Conservation (phyloP, 345 rosid species). For the Laguncularia racemosa region DNA sequence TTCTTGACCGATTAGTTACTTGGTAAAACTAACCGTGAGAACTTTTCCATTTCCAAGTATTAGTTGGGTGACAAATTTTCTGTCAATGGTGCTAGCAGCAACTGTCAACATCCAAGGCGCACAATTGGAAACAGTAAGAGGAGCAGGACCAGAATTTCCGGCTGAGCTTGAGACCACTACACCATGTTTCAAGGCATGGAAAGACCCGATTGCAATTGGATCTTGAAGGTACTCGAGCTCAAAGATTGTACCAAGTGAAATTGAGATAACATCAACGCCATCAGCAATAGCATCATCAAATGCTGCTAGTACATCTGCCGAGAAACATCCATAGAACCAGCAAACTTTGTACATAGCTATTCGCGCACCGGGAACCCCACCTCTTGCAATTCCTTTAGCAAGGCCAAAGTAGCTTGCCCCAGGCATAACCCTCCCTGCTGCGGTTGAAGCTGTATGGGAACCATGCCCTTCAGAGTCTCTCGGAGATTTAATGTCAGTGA, state of each 20-base stretch:
- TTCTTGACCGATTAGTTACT: too few species aligned
- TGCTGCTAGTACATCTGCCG: slow-evolving; percentile 27
- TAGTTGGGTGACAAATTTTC: slow-evolving; percentile 20
- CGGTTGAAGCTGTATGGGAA: slow-evolving; percentile 26
- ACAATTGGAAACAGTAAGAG: slow-evolving; percentile 5
- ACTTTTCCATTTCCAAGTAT: slow-evolving; percentile 30
- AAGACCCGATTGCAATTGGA: slow-evolving; percentile 26
- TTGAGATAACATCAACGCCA: slow-evolving; percentile 19
- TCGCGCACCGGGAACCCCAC: slow-evolving; percentile 25
- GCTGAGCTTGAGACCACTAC: slow-evolving; percentile 22
- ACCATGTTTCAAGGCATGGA: slow-evolving; percentile 25
- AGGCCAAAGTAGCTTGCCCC: slow-evolving; percentile 18
- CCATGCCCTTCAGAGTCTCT: slow-evolving; percentile 22
- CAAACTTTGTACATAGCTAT: slow-evolving; percentile 35
- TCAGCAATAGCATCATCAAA: slow-evolving; percentile 39
- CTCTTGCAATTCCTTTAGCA: slow-evolving; percentile 26
- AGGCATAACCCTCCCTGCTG: slow-evolving; percentile 18
- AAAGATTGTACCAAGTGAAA: neutral
- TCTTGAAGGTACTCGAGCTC: slow-evolving; percentile 10
- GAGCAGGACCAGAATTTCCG: slow-evolving; percentile 19
- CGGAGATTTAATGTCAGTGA: slow-evolving; percentile 9
- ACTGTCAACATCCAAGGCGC: slow-evolving; percentile 34
- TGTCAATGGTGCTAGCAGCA: slow-evolving; percentile 29
- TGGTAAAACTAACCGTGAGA: slow-evolving; percentile 13
- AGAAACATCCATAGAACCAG: slow-evolving; percentile 19